Percentiles rank a stretch among this genome's conserved stretches.
phyloP scores from a whole-genome alignment of 2,329 filamentous ascomycete genomes.

The Arthrocladium fulminans region DNA sequence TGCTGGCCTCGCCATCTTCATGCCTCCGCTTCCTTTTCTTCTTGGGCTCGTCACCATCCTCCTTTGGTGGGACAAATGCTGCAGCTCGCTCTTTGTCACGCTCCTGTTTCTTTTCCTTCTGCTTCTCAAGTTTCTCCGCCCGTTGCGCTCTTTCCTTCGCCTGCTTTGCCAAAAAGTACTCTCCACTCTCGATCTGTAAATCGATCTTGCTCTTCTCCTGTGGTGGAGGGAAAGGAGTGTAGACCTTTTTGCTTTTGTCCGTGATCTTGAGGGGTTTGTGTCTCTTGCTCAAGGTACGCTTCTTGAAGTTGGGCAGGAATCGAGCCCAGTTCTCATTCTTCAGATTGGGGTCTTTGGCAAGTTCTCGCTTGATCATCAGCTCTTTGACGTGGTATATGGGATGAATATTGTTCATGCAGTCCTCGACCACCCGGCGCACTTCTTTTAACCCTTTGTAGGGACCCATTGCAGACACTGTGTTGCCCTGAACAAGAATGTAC shows the following conservation, averaged over 20 bases:
- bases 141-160: conserved; percentile 77
- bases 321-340: conserved; percentile 88
- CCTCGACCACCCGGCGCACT: conserved; percentile 76
- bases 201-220: conserved; percentile 99
- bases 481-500: conserved; percentile 93
- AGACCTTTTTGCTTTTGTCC: conserved; percentile 88
- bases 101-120: conserved; percentile 78
- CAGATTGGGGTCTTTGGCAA: conserved; percentile 79
- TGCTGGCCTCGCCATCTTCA: conserved; percentile 31
- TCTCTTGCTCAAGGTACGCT: conserved; percentile 76
- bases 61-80: conserved; percentile 80
- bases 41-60: conserved; percentile 49
- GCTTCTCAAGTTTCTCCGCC: conserved; percentile 73
- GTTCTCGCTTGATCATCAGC: conserved; percentile 85
- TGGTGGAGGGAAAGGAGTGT: conserved; percentile 93
- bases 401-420: conserved; percentile 94
- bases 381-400: conserved; percentile 91
- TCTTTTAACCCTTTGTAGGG: conserved; percentile 90
- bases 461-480: conserved; percentile 88
- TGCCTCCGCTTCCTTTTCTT: conserved; percentile 48
- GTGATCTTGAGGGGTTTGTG: conserved; percentile 73
- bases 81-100: conserved; percentile 76
- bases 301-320: conserved; percentile 96
- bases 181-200: conserved; percentile 91
- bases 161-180: conserved; percentile 90